Base-by-base conservation (phyloP, 2,329 filamentous ascomycete species). In the Microascus cirrosus region DNA sequence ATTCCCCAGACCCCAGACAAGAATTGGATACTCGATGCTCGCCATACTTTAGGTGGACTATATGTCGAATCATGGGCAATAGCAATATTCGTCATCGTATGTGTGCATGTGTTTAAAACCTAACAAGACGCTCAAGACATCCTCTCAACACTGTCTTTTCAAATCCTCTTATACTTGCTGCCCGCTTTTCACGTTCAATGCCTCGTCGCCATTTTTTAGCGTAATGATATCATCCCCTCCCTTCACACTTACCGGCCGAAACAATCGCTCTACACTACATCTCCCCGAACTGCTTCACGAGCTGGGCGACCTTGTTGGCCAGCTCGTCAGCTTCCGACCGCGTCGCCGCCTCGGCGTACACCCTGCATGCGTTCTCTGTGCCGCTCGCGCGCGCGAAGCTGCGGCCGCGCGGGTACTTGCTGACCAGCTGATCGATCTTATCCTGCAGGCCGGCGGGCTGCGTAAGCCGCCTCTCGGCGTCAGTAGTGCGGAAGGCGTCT, bases 291-390 rank as follows among this genome's bases (percentile, higher is more conserved):
- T 85, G 81, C 70, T 85, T 83, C 59, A 94, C 86, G 61, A 91
- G 83, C 63, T 83, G 80, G 18, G 87, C 85, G 54, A 97, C 90
- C 69, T 90, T 89, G 65, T 85, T 85, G 59, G 92, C 90, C 61
- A 97, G 79, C 71, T 96, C 91, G 66, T 96, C 92, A 1, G 92
- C 91, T 72, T 97, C 93, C 18, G 85, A 88, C 62, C 89, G 84
- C 53, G 89, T 94, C 42, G 89, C 89, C 3, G 94, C 94, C 74
- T 99, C 94, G 8, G 93, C 93, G 68, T 99, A 99, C 22, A 99
- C 92, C 61, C 94, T 83, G 65, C 96, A 92, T 2, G 91, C 93
- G 71, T 99, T 95, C 72, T 99, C 94, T 0, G 94, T 99, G 34
- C 94, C 94, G 63, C 88, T 94, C 42, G 94, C 91, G 65, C 94